A percentile compares a stretch with the other conserved stretches of the same genome.
Conservation (phyloP, 2,329 filamentous ascomycete species). For the Ophiostoma quercus region DNA sequence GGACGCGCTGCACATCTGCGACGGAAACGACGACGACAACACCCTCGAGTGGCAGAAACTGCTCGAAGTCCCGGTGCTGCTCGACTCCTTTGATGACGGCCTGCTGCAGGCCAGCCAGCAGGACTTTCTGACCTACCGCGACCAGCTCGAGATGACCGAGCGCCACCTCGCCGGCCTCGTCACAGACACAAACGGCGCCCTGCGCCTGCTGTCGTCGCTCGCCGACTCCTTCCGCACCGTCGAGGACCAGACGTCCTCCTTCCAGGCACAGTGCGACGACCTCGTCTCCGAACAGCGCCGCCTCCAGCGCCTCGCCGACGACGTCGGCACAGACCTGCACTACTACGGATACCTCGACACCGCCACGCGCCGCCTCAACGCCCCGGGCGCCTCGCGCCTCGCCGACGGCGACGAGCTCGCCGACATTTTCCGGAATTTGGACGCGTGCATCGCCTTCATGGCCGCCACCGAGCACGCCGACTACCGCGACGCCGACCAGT, state of each 20-base stretch:
- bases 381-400: slow-evolving; percentile 78
- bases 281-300: slow-evolving; percentile 76
- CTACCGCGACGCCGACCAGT: slow-evolving; percentile 82
- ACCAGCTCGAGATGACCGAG: slow-evolving; percentile 73
- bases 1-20: slow-evolving; percentile 46
- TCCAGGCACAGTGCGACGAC: slow-evolving; percentile 87
- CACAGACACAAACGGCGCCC: slow-evolving; percentile 66
- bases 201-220: slow-evolving; percentile 70
- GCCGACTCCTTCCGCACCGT: slow-evolving; percentile 84
- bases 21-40: slow-evolving; percentile 31
- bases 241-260: slow-evolving; percentile 84
- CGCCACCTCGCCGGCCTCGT: slow-evolving; percentile 76
- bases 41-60: slow-evolving; percentile 24
- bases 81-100: slow-evolving; percentile 60
- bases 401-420: slow-evolving; percentile 81
- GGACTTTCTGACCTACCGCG: slow-evolving; percentile 62
- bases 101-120: slow-evolving; percentile 78
- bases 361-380: slow-evolving; percentile 83
- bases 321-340: slow-evolving; percentile 82
- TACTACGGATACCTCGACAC: slow-evolving; percentile 93
- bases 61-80: slow-evolving; percentile 29
- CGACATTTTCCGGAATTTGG: slow-evolving; percentile 80
- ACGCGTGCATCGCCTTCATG: slow-evolving; percentile 92
- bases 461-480: slow-evolving; percentile 54
- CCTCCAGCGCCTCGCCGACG: slow-evolving; percentile 71